phyloP scores from a whole-genome alignment of 83 land plant species.

The Picea mariana region DNA sequence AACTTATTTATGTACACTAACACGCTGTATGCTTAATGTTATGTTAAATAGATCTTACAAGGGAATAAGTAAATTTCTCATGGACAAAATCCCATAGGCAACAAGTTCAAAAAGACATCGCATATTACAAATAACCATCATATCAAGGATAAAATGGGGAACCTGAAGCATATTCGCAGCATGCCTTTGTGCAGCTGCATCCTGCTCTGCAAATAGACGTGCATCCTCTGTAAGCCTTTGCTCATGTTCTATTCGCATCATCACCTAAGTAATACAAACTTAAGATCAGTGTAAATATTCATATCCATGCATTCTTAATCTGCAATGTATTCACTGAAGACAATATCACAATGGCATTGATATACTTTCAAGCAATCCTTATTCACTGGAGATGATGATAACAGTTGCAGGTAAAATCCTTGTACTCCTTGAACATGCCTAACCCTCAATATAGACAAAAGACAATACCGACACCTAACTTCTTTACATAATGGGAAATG shows the following conservation, averaged over 20 bases:
- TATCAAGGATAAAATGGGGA: background rate
- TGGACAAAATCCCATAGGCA: background rate
- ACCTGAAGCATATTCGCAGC: constrained; percentile 45
- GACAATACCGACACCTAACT: background rate
- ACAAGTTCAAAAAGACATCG: background rate
- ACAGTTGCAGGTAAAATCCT: background rate
- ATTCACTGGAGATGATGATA: background rate
- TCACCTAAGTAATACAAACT: constrained; percentile 24
- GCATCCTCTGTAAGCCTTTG: constrained; percentile 53
- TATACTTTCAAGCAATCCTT: background rate
- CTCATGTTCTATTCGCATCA: constrained; percentile 55
- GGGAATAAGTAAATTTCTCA: background rate
- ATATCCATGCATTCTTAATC: background rate
- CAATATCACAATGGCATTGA: background rate
- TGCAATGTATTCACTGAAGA: background rate
- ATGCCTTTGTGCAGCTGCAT: constrained; percentile 47
- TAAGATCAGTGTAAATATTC: background rate
- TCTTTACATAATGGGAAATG: background rate
- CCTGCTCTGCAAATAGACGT: constrained; percentile 49
- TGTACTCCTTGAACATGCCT: too few species aligned
- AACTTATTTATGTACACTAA: background rate
- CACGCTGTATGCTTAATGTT: background rate
- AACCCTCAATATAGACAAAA: background rate
- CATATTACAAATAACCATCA: background rate
- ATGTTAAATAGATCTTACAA: background rate